Evolutionary conservation across 495 filamentous ascomycete genomes (phyloP).

Genomic region (Penicillium goetzii): DNA sequence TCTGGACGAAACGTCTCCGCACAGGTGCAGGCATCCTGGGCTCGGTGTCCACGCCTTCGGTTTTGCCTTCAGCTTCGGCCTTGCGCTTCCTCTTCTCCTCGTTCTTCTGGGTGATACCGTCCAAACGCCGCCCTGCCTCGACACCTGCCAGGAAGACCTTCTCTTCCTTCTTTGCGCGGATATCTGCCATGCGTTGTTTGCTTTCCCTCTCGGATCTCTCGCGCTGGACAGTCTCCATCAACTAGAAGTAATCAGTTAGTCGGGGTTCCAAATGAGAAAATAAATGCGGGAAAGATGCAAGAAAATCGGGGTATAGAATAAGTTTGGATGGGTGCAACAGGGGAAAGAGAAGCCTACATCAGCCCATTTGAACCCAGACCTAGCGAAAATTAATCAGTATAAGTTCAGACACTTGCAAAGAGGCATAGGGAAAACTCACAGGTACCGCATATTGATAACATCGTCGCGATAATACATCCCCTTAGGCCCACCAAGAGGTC

Average conservation of each 20-base stretch:
- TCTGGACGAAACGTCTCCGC: conserved; percentile 76
- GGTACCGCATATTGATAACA: conserved; percentile 84
- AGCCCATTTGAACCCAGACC: conserved; percentile 76
- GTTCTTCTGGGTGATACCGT: conserved; percentile 68
- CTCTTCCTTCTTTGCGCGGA: conserved; percentile 76
- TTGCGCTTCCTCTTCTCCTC: conserved; percentile 59
- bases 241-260: conserved; percentile 3
- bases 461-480: conserved; percentile 90
- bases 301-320: neutral
- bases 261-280: neutral
- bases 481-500: conserved; percentile 84
- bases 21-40: conserved; percentile 36
- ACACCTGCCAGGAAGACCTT: conserved; percentile 80
- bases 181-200: conserved; percentile 79
- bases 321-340: neutral
- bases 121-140: conserved; percentile 79
- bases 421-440: conserved; percentile 35
- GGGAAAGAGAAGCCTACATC: conserved; percentile 29
- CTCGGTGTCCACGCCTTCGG: conserved; percentile 18
- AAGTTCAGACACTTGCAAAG: neutral
- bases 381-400: neutral
- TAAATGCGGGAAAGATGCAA: neutral
- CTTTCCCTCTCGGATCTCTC: conserved; percentile 84
- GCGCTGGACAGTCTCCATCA: conserved; percentile 68
- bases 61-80: conserved; percentile 23